A percentile compares a stretch with the other conserved stretches of the same genome.
Evolutionary conservation across 768 basidiomycete species (phyloP).

Genomic region (Grammothele lineata): DNA sequence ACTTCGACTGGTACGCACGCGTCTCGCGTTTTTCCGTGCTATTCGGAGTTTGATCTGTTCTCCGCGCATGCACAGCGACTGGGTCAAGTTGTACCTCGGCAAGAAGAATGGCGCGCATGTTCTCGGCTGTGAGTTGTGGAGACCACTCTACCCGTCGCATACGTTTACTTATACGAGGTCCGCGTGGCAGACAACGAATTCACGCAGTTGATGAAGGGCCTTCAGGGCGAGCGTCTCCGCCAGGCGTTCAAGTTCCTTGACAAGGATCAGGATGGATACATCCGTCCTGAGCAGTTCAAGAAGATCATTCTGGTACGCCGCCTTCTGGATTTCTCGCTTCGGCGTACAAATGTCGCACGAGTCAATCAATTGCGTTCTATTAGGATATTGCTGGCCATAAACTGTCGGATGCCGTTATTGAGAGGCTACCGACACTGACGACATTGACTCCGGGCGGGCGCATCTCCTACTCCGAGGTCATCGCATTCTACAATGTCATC

Average conservation of each 20-base stretch:
- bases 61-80: conserved; percentile 57
- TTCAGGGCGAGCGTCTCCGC: conserved; percentile 95
- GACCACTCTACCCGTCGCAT: too few species aligned
- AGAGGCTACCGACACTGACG: conserved; percentile 88
- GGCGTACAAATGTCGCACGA: not conserved
- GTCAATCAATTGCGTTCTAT: not conserved
- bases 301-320: conserved; percentile 81
- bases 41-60: not conserved
- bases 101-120: conserved; percentile 89
- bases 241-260: conserved; percentile 95
- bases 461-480: conserved; percentile 94
- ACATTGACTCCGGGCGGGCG: conserved; percentile 83
- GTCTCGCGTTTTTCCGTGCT: not conserved
- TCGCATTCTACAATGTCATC: conserved; percentile 96
- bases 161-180: too few species aligned
- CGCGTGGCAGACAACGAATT: conserved; percentile 78
- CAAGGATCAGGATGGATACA: conserved; percentile 88
- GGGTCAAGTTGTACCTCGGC: conserved; percentile 95
- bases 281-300: conserved; percentile 90
- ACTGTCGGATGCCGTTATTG: conserved; percentile 89
- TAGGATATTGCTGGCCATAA: conserved; percentile 98
- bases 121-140: conserved; percentile 76
- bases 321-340: not conserved
- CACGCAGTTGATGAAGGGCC: conserved; percentile 97
- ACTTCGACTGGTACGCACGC: conserved; percentile 78